These are phyloP conservation scores for Penicillium manginii DNA, from an alignment of 495 filamentous ascomycete species.

Conservation along the genomic window DNA sequence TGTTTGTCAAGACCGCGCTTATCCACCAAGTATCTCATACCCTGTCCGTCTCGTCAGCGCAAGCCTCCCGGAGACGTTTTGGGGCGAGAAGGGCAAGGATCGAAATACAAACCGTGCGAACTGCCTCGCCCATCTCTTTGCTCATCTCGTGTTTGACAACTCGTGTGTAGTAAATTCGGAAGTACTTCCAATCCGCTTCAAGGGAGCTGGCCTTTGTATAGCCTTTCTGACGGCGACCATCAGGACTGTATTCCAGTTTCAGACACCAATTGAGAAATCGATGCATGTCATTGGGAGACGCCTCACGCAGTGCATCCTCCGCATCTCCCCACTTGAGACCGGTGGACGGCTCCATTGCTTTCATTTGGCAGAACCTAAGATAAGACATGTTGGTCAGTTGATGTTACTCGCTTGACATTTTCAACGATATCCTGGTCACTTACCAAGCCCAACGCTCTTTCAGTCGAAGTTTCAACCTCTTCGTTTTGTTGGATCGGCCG, in stretches of 20 bases:
- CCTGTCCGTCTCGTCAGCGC: slow-evolving; percentile 11
- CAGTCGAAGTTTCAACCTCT: slow-evolving; percentile 19
- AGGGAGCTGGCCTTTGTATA: slow-evolving; percentile 20
- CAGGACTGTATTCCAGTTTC: slow-evolving; percentile 17
- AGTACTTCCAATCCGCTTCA: slow-evolving; percentile 23
- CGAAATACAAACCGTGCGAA: slow-evolving; percentile 12
- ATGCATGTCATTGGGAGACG: slow-evolving; percentile 16
- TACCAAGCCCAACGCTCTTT: slow-evolving; percentile 19
- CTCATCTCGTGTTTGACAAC: slow-evolving; percentile 15
- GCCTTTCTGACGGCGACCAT: slow-evolving; percentile 18
- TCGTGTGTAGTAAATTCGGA: slow-evolving; percentile 16
- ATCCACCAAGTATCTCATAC: slow-evolving; percentile 23
- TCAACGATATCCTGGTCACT: slow-evolving; percentile 8
- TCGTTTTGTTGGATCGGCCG: slow-evolving; percentile 17
- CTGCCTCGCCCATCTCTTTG: slow-evolving; percentile 12
- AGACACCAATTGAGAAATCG: slow-evolving; percentile 27
- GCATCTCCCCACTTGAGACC: slow-evolving; percentile 9
- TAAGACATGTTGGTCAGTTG: slow-evolving; percentile 7
- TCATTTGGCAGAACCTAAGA: slow-evolving; percentile 20
- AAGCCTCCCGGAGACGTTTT: slow-evolving; percentile 1
- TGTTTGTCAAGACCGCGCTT: slow-evolving; percentile 18
- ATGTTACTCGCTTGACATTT: slow-evolving; percentile 8
- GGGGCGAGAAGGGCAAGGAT: not conserved
- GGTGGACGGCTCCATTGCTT: slow-evolving; percentile 5
- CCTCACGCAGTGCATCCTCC: slow-evolving; percentile 9